Base-by-base conservation (phyloP, 1,284 basidiomycete genomes). In the Earliella scabrosa region DNA sequence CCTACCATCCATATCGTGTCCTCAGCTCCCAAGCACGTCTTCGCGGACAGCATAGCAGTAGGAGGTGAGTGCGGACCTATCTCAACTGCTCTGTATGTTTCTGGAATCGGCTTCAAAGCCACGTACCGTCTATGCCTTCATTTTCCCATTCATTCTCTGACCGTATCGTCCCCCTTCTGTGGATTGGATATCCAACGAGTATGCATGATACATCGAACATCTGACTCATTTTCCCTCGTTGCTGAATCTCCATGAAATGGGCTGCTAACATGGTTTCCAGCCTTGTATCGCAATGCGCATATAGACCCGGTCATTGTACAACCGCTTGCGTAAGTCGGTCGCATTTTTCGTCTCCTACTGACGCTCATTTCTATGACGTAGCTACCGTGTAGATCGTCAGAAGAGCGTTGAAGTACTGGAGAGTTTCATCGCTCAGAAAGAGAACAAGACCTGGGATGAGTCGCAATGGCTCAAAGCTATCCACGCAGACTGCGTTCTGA, bases 271-370 rank as follows among this genome's bases (percentile, higher is more conserved):
- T n/a, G n/a, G 26, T 24, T 46, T 10, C 2, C 27, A 69, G 87
- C 86, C 3, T 62, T 68, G 36, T 90, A 89, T 72, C 82, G 87
- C 40, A 79, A 80, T 70, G 85, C 85, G 9, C 77, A 87, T 54
- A 87, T 90, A 45, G 87, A 89, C 67, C 87, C 88, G 13, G 83
- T 90, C 43, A 85, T 90, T 38, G 83, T 87, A 11, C 87, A 90
- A 66, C 87, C 87, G 47, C 70, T 90, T 44, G 87, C 87, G 83
- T 89, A 64, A 68, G 86, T 75, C 21, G 13, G 9, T 0, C n/a
- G n/a, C 13, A 16, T 18, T 16, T 14, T 1, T 6, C 34, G 14
- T 34, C 18, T 26, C 16, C 26, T 8, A 10, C 23, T 34, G 7
- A 23, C 31, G 21, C 51, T 39, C 44, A 11, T 51, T 32, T 18